Base-by-base conservation (phyloP, 306 rosid genomes). In the Cucurbita maxima region DNA sequence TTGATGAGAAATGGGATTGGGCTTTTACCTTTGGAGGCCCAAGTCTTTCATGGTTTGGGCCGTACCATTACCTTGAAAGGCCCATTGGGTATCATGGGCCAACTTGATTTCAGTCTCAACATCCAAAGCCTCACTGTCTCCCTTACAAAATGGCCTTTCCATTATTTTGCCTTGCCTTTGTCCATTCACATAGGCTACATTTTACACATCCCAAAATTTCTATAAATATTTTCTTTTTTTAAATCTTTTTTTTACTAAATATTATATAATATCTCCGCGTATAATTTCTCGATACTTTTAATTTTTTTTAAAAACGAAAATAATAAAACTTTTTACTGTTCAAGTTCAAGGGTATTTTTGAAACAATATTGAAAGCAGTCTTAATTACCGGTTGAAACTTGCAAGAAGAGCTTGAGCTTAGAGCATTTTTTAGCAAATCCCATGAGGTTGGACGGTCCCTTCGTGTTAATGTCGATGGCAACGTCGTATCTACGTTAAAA, bases 171-270 rank as follows among this genome's bases (percentile, higher is more conserved):
- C 99, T 79, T 91, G 96, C 80, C 97, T 94, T 87, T 87, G 88
- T 78, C 99, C 99, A 86, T 94, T 94, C 56, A 88, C 99, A 81
- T 91, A 94, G 69, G 97, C 99, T 94, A 16, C 47, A 60, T 57
- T 57, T 22, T 20, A 10, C 61, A 10, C 68, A 5, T 50, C 14
- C 11, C 51, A 45, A 10, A 7, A 10, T 13, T 10, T 3, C 51
- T 43, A 0, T 1, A 0, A 43, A 8, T 43, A 43, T 2, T 0
- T 43, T 43, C 3, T 30, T 30, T 30, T 30, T 30, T 30, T 0
- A 43, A 43, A 43, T 43, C 0, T 43, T 43, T 2, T 1, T 43
- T 43, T 7, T 45, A 45, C 14, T 30, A 30, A 30, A 30, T 30
- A 30, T 30, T 30, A 30, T 30, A 25, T 22, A 22, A 22, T n/a